Base-by-base conservation (phyloP, 805 yeast genomes). In the Metschnikowia picachoensis region DNA sequence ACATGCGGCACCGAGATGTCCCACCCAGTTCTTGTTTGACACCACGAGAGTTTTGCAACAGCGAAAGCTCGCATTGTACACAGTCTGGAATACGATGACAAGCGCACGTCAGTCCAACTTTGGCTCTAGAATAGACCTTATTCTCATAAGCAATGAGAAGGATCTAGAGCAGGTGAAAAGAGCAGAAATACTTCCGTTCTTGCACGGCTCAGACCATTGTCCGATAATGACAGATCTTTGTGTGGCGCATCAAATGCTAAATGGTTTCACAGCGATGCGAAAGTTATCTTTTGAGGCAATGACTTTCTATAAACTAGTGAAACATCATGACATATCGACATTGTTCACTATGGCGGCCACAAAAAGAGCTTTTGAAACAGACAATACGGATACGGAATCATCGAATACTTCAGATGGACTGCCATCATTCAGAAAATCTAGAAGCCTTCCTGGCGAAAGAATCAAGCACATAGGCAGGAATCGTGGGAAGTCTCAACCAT, bases 151-250 rank as follows among this genome's bases (percentile, higher is more conserved):
- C 25, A 46, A 55, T 12, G 50, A 65, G 8, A 55, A 52, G 0
- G 50, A 85, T 39, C 55, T 66, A 4, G 44, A 58, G 0, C 34
- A 44, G 8, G 60, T 76, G 1, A 50, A 59, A 3, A 63, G 72
- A 37, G 74, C 80, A 0, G 76, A 76, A 50, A 86, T 87, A n/a
- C 76, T 86, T 76, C 83, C 89, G 0, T 73, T 73, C 37, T 57
- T 91, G 1, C 68, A 77, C 61, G 99, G 99, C 0, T 88, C 97
- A 0, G 99, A 92, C 62, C 99, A 92, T 65, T 92, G 98, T 63
- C 99, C 99, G 0, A 79, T 89, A 0, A 89, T 63, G 58, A 74
- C 89, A 1, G 97, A 89, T 61, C 58, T 90, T 37, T 66, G 68
- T 11, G 49, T 57, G 7, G 38, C 39, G 14, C 50, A 50, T 14